Evolutionary conservation across 2,329 filamentous ascomycete species (phyloP).

Genomic region (Monosporascus sp.): DNA sequence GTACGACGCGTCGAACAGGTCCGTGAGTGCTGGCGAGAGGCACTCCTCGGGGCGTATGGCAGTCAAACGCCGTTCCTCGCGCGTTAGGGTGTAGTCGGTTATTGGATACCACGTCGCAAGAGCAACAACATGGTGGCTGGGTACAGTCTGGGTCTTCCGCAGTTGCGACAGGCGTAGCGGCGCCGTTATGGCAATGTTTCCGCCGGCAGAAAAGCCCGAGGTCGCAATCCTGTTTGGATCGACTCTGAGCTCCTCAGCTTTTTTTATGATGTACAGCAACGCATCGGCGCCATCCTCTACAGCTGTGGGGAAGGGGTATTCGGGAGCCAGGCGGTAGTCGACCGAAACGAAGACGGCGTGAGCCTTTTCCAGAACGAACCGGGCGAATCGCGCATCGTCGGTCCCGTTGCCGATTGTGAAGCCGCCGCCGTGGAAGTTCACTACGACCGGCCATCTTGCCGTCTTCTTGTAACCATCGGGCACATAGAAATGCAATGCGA

Average conservation of each 20-base stretch:
- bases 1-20: conserved; percentile 59
- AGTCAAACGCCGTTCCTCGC: conserved; percentile 49
- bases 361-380: conserved; percentile 43
- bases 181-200: conserved; percentile 46
- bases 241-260: conserved; percentile 52
- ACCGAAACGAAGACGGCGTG: conserved; percentile 58
- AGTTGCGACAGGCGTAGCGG: conserved; percentile 27
- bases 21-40: conserved; percentile 50
- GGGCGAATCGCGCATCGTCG: conserved; percentile 58
- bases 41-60: conserved; percentile 52
- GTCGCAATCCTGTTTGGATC: conserved; percentile 51
- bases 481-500: conserved; percentile 38
- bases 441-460: conserved; percentile 43
- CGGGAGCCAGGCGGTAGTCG: conserved; percentile 63
- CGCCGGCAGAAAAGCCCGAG: conserved; percentile 61
- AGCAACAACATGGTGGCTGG: conserved; percentile 43
- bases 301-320: conserved; percentile 57
- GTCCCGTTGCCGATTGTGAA: conserved; percentile 59
- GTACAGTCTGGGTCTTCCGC: conserved; percentile 20
- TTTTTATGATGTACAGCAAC: conserved; percentile 52
- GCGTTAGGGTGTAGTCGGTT: conserved; percentile 54
- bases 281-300: conserved; percentile 63
- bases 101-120: conserved; percentile 58
- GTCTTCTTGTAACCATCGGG: conserved; percentile 30
- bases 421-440: conserved; percentile 65